These are phyloP conservation scores for Cyberlindnera americana DNA, from an alignment of 805 yeast genomes.

Conservation along the genomic window DNA sequence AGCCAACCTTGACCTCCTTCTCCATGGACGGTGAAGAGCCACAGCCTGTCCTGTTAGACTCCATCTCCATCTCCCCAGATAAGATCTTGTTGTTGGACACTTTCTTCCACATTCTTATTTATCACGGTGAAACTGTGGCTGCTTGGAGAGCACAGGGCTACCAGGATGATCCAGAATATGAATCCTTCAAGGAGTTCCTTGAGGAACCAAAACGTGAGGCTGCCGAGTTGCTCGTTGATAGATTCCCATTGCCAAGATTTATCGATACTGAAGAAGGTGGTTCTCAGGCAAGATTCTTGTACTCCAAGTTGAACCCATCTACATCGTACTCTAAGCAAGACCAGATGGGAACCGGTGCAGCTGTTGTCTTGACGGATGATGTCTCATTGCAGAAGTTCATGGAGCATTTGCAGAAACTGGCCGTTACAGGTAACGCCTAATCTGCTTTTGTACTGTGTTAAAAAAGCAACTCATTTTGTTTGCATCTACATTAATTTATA, in stretches of 20 bases:
- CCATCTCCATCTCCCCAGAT: slow-evolving; percentile 55
- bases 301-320: slow-evolving; percentile 67
- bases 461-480: too few relatives aligned
- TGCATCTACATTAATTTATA: neutral
- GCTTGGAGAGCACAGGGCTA: slow-evolving; percentile 65
- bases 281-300: slow-evolving; percentile 67
- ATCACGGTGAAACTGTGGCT: slow-evolving; percentile 63
- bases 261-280: slow-evolving; percentile 76
- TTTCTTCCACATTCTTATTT: slow-evolving; percentile 64
- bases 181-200: slow-evolving; percentile 53
- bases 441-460: too few relatives aligned
- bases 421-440: slow-evolving; percentile 16
- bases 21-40: slow-evolving; percentile 46
- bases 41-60: slow-evolving; percentile 60
- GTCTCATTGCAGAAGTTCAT: slow-evolving; percentile 24
- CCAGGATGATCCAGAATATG: slow-evolving; percentile 58
- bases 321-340: slow-evolving; percentile 45
- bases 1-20: slow-evolving; percentile 61
- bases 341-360: slow-evolving; percentile 35
- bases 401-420: slow-evolving; percentile 36
- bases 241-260: slow-evolving; percentile 70
- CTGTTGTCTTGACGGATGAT: slow-evolving; percentile 53
- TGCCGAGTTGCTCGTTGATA: slow-evolving; percentile 56
- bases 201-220: slow-evolving; percentile 65
- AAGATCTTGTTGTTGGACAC: slow-evolving; percentile 60